Evolutionary conservation across 202 grass and related monocot genomes (phyloP), one percentile per base, ranked within the genome.

Genomic region (Brachypodium distachyon): DNA sequence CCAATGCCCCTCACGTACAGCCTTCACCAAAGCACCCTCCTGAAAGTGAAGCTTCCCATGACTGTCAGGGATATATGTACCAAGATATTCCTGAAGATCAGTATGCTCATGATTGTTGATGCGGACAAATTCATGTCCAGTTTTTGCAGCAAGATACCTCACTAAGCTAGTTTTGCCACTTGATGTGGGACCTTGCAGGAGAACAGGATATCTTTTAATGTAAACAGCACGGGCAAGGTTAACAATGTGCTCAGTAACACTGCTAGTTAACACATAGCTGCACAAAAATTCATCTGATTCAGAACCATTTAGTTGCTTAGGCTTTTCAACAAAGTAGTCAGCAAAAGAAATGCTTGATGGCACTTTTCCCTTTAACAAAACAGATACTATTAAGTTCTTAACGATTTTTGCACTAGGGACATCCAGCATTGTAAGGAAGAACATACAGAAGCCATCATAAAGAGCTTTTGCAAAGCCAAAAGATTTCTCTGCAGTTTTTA

Each of bases 31-130:
- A 76, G 84, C 89, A 79, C 94, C 94, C 80, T 97, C 94, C 82
- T 90, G 94, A 77, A 97, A 97, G 58, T 78, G 86, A 79, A 97
- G 90, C 76, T 62, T 91, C 66, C 94, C 94, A 43, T 86, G 73
- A 68, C 84, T 88, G 73, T 97, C 86, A 7, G 91, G 70, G 22
- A 97, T 78, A 69, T 97, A 97, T 38, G 82, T 83, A 78, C 94
- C 94, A 81, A 97, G 90, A 80, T 97, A 97, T 67, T 97, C 94
- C 84, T 97, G 94, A 25, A 97, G 81, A 90, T 97, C 94, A 50
- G 94, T 97, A 79, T 97, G 94, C 76, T 97, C 94, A 36, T 97
- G 94, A 74, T 97, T 97, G 86, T 97, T 97, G 83, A 97, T 97
- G 36, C 94, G 91, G 32, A 97, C 84, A 84, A 97, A 97, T 55